Evolutionary conservation across 208 protist species (phyloP).

Genomic region (Trypanosomatidae sp.): DNA sequence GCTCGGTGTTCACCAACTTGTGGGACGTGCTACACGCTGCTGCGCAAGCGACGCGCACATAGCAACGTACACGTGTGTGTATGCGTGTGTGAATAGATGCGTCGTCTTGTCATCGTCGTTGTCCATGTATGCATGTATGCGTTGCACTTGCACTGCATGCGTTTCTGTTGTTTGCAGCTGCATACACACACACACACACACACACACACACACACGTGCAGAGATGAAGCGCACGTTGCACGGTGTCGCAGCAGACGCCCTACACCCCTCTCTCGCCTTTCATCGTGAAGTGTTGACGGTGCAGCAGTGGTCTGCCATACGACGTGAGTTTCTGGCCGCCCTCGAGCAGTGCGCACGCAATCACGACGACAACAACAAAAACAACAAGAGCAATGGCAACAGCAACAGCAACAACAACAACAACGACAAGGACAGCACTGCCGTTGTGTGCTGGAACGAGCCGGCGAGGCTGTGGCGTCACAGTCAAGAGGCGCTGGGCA

Average conservation of each 20-base stretch:
- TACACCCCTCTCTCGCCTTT: slow-evolving; percentile 56
- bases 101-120: background rate
- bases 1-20: slow-evolving; percentile 84
- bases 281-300: slow-evolving; percentile 69
- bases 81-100: background rate
- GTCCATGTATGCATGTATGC: background rate
- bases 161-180: background rate
- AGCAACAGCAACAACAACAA: background rate
- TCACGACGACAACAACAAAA: background rate
- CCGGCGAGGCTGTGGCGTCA: slow-evolving; percentile 77
- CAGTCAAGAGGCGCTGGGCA: slow-evolving; percentile 72
- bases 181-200: background rate
- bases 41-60: slow-evolving; percentile 63
- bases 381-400: background rate
- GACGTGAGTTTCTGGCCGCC: slow-evolving; percentile 43
- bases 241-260: slow-evolving; percentile 13
- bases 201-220: slow-evolving; percentile 1
- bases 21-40: slow-evolving; percentile 85
- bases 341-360: slow-evolving; percentile 12
- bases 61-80: background rate
- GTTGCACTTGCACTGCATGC: background rate
- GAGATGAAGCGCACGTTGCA: slow-evolving; percentile 36
- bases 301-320: slow-evolving; percentile 49
- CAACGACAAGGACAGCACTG: slow-evolving; percentile 1
- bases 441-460: slow-evolving; percentile 32